Conservation (phyloP, 768 basidiomycete genomes). For the Piloderma croceum region DNA sequence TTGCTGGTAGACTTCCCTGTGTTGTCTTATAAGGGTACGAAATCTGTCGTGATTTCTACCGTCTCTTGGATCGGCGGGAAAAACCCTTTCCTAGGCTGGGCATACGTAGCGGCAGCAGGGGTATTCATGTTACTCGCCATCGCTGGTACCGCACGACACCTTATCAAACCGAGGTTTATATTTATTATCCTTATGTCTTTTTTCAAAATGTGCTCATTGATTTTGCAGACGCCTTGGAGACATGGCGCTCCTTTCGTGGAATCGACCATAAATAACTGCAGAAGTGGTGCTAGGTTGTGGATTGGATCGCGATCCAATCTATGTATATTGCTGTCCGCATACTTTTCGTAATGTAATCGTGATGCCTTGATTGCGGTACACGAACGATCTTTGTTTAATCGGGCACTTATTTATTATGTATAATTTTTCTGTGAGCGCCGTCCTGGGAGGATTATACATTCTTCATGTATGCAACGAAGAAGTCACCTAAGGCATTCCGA, state of each 20-base stretch:
- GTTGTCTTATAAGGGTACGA: slow-evolving; percentile 84
- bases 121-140: slow-evolving; percentile 87
- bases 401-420: no score
- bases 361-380: no score
- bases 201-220: not conserved
- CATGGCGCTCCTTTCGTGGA: slow-evolving; percentile 85
- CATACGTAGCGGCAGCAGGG: slow-evolving; percentile 84
- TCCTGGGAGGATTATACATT: no score
- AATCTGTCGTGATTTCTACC: slow-evolving; percentile 94
- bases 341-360: no score
- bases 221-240: slow-evolving; percentile 69
- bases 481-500: slow-evolving; percentile 28
- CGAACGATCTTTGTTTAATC: no score
- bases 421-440: no score
- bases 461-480: not conserved
- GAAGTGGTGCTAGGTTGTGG: no score
- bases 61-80: slow-evolving; percentile 99
- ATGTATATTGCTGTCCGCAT: no score
- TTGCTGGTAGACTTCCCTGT: slow-evolving; percentile 83
- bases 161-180: slow-evolving; percentile 83
- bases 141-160: slow-evolving; percentile 83
- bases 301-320: no score
- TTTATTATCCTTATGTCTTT: not conserved
- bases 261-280: no score
- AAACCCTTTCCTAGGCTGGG: slow-evolving; percentile 98